These are phyloP conservation scores for Penicillium sp. DNA, from an alignment of 2,329 filamentous ascomycete genomes.

Conservation along the genomic window DNA sequence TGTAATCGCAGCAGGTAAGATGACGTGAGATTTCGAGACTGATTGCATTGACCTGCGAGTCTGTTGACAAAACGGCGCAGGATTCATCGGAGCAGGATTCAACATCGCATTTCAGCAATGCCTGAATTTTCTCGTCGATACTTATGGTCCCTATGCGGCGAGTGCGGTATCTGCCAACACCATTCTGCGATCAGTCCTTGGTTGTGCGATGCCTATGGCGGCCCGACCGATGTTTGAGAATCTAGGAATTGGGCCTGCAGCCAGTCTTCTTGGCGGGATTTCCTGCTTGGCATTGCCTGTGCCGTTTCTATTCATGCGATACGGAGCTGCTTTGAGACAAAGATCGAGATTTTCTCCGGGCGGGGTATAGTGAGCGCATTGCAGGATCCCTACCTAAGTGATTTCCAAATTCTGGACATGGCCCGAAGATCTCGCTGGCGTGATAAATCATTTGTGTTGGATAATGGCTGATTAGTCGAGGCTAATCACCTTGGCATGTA, in stretches of 20 bases:
- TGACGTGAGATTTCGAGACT: not conserved
- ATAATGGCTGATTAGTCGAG: not conserved
- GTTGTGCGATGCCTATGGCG: conserved; percentile 40
- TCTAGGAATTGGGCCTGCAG: conserved; percentile 48
- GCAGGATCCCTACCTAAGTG: too few relatives aligned
- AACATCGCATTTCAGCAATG: conserved; percentile 53
- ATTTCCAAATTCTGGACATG: not conserved
- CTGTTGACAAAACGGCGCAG: conserved; percentile 1
- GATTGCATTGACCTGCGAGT: not conserved
- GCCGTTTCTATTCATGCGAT: conserved; percentile 52
- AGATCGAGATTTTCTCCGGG: conserved; percentile 47
- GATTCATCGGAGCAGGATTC: conserved; percentile 53
- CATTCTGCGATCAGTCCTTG: conserved; percentile 49
- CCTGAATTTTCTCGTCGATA: conserved; percentile 52
- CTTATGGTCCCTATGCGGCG: conserved; percentile 47
- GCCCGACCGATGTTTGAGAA: conserved; percentile 47
- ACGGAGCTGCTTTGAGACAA: conserved; percentile 45
- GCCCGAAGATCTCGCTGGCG: not conserved
- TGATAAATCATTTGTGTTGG: not conserved
- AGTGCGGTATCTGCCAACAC: conserved; percentile 50
- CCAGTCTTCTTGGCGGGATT: conserved; percentile 47
- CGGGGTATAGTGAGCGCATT: not conserved
- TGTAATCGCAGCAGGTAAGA: conserved; percentile 10
- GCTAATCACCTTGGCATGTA: conserved; percentile 1
- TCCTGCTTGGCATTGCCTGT: conserved; percentile 47